Percentiles rank a stretch among this genome's conserved stretches.
phyloP scores from a whole-genome alignment of 2,329 filamentous ascomycete species.

The Colletotrichum sp. region DNA sequence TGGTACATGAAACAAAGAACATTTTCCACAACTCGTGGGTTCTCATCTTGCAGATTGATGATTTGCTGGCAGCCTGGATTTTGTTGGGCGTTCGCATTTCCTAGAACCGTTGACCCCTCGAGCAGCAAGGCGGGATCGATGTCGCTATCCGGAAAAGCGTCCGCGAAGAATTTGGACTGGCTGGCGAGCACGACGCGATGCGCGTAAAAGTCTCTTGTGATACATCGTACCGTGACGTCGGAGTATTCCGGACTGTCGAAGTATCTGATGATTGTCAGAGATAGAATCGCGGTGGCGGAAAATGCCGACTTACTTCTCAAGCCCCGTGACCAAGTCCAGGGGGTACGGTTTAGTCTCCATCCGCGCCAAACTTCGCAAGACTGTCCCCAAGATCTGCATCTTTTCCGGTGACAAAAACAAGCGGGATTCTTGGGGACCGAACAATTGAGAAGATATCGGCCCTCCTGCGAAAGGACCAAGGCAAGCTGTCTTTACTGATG shows the following conservation, averaged over 20 bases:
- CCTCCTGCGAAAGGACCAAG: neutral
- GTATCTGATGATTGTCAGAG: neutral
- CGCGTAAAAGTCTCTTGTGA: neutral
- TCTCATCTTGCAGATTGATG: neutral
- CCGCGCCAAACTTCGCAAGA: neutral
- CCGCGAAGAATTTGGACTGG: neutral
- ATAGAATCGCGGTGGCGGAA: neutral
- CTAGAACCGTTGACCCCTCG: neutral
- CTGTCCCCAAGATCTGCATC: conserved; percentile 1
- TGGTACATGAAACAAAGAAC: neutral
- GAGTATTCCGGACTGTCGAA: neutral
- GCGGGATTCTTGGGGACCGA: neutral
- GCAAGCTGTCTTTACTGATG: rapidly evolving
- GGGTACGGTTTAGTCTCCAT: neutral
- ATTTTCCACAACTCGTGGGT: neutral
- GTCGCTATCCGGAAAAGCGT: neutral
- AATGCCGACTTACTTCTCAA: neutral
- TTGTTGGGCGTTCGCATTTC: neutral
- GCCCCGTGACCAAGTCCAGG: neutral
- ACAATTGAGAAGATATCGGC: neutral
- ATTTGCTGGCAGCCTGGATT: neutral
- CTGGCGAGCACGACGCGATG: neutral
- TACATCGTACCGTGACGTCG: neutral
- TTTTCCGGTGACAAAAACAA: neutral
- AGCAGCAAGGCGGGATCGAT: neutral